A percentile compares a stretch with the other conserved stretches of the same genome.
These are phyloP conservation scores for Metschnikowia hibisci DNA, from an alignment of 805 yeast genomes.

Conservation along the genomic window DNA sequence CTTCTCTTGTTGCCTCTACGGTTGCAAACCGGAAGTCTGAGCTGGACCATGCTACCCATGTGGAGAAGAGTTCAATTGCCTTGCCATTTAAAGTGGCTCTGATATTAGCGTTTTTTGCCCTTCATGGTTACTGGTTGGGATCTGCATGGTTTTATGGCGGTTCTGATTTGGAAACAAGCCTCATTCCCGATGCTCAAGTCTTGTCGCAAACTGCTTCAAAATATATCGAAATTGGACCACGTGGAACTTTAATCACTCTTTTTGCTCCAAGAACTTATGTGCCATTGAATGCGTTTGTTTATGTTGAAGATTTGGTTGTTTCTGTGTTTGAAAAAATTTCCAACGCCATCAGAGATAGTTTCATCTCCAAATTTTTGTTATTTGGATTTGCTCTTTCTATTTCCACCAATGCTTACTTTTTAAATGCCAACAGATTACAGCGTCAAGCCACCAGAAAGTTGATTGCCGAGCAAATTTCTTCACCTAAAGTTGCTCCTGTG, in stretches of 20 bases:
- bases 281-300: conserved; percentile 53
- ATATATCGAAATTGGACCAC: conserved; percentile 41
- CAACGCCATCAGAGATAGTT: conserved; percentile 69
- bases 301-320: conserved; percentile 58
- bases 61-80: conserved; percentile 33
- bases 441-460: conserved; percentile 40
- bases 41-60: conserved; percentile 22
- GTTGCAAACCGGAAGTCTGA: conserved; percentile 50
- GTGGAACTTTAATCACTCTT: conserved; percentile 56
- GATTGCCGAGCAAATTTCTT: conserved; percentile 38
- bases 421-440: conserved; percentile 79
- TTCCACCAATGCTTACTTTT: conserved; percentile 75
- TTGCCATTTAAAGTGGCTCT: conserved; percentile 57
- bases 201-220: conserved; percentile 42
- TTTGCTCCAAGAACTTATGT: conserved; percentile 54
- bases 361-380: conserved; percentile 73
- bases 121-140: conserved; percentile 67
- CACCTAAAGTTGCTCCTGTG: conserved; percentile 14
- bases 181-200: conserved; percentile 18
- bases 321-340: conserved; percentile 54
- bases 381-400: conserved; percentile 71
- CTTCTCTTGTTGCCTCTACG: conserved; percentile 62
- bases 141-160: conserved; percentile 58
- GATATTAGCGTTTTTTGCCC: conserved; percentile 53
- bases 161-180: conserved; percentile 8